Evolutionary conservation across 2,329 filamentous ascomycete genomes (phyloP), one percentile per base, ranked within the genome.

Genomic region (Colletotrichum spaethianum): DNA sequence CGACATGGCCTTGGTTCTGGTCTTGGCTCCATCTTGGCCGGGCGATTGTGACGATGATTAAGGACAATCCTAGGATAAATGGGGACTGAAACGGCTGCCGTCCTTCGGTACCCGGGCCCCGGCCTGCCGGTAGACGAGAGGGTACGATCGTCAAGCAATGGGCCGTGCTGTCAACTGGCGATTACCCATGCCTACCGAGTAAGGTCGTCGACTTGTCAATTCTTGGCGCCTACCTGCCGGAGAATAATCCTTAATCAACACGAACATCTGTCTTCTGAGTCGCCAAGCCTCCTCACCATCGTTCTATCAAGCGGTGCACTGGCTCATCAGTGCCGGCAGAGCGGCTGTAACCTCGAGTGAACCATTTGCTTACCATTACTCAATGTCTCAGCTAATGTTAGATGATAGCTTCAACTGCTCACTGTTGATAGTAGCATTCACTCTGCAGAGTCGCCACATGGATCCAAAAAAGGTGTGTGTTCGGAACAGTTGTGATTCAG

Each of bases 21-120:
- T 28, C 69, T 72, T 69, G 69, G 59, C 69, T 60, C 26, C 44
- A 33, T 60, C 59, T 69, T 72, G 65, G 69, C 65, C 69, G 46
- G 65, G 46, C 48, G 59, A 69, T 40, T 33, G 44, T 69, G 69
- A 55, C 65, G 44, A 55, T 60, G n/a, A 62, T 67, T 67, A 33
- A 40, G 55, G 52, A 55, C 42, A 52, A 31, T 18, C 31, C 38
- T 55, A 36, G 55, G 20, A 46, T 52, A 33, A 40, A 20, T n/a
- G 61, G 52, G 31, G 36, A 63, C 52, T 69, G 59, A 72, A 69
- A 60, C 59, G 46, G 31, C 38, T 57, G 36, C 46, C 57, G 38
- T 11, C 6, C 38, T 69, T 52, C 69, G 57, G 69, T 46, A 60
- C 44, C 59, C 52, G 59, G 59, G 36, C 63, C 55, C 62, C 23